Conservation (phyloP, 2,329 filamentous ascomycete species). For the Hortaea werneckii region DNA sequence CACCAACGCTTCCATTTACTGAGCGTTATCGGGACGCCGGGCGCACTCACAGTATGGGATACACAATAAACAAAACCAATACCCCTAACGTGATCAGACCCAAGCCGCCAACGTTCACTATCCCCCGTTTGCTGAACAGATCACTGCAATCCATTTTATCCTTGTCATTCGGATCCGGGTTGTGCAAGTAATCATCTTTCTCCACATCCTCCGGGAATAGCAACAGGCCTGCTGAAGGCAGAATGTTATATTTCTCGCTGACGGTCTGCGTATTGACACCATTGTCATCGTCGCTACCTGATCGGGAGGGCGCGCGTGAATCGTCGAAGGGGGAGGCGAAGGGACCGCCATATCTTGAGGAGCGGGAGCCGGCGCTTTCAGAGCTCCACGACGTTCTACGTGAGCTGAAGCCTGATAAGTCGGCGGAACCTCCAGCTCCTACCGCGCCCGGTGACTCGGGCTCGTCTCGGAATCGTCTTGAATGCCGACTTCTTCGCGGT, state of each 20-base stretch:
- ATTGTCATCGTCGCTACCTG: conserved; percentile 54
- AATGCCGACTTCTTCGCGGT: conserved; percentile 35
- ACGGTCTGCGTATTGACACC: conserved; percentile 62
- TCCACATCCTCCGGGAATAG: conserved; percentile 64
- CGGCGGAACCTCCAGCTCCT: conserved; percentile 34
- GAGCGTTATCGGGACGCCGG: background rate
- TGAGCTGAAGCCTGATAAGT: conserved; percentile 44
- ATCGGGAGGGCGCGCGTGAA: conserved; percentile 47
- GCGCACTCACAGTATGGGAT: conserved; percentile 54
- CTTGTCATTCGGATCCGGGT: conserved; percentile 56
- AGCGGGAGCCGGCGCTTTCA: conserved; percentile 42
- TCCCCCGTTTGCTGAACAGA: conserved; percentile 53
- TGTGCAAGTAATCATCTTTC: conserved; percentile 63
- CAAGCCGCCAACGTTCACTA: conserved; percentile 56
- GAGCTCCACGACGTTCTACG: conserved; percentile 57
- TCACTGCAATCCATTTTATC: conserved; percentile 49
- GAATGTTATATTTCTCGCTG: conserved; percentile 63
- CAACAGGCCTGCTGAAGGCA: conserved; percentile 55
- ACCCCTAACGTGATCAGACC: conserved; percentile 50
- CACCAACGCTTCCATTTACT: conserved; percentile 1
- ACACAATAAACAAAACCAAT: conserved; percentile 56
- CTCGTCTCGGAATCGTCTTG: conserved; percentile 43
- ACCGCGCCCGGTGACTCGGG: conserved; percentile 29
- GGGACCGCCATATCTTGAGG: conserved; percentile 39
- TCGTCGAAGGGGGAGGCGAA: conserved; percentile 50